A percentile compares a stretch with the other conserved stretches of the same genome.
phyloP scores from a whole-genome alignment of 768 basidiomycete species.

The Phaeolepiota aurea region DNA sequence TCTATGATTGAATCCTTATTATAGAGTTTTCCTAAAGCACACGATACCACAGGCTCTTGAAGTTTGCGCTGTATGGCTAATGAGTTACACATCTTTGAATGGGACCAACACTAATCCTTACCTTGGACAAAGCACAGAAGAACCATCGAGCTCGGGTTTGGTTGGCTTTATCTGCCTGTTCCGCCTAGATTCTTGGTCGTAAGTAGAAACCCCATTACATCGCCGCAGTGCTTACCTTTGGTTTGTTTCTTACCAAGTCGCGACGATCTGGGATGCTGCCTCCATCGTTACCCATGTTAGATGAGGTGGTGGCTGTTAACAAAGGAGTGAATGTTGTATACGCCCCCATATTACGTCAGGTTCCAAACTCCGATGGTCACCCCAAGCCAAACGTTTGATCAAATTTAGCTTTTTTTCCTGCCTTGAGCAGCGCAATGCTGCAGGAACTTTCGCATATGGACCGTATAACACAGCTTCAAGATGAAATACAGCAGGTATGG shows the following conservation, averaged over 20 bases:
- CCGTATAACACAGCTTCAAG: conserved; percentile 91
- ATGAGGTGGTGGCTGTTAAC: not conserved
- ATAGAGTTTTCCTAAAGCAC: conserved; percentile 88
- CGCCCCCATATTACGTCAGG: not conserved
- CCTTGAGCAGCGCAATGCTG: conserved; percentile 68
- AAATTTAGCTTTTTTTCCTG: conserved; percentile 11
- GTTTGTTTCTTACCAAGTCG: conserved; percentile 66
- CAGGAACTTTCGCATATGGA: conserved; percentile 92
- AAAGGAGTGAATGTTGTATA: not conserved
- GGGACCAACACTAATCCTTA: conserved; percentile 18
- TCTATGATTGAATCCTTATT: conserved; percentile 94
- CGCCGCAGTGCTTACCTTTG: conserved; percentile 40
- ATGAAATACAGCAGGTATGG: conserved; percentile 82
- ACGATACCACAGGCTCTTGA: conserved; percentile 84
- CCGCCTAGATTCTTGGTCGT: conserved; percentile 35
- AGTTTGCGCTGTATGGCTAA: conserved; percentile 53
- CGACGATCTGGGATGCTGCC: conserved; percentile 82
- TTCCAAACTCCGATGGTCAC: not conserved
- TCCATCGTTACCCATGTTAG: conserved; percentile 78
- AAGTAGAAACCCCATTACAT: not conserved
- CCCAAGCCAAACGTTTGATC: too few relatives aligned
- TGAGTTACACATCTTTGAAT: not conserved
- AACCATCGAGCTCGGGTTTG: conserved; percentile 84
- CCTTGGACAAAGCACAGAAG: conserved; percentile 94
- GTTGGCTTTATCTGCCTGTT: conserved; percentile 87